Conservation (phyloP, 139 green algal species). For the Desmodesmus armatus region DNA sequence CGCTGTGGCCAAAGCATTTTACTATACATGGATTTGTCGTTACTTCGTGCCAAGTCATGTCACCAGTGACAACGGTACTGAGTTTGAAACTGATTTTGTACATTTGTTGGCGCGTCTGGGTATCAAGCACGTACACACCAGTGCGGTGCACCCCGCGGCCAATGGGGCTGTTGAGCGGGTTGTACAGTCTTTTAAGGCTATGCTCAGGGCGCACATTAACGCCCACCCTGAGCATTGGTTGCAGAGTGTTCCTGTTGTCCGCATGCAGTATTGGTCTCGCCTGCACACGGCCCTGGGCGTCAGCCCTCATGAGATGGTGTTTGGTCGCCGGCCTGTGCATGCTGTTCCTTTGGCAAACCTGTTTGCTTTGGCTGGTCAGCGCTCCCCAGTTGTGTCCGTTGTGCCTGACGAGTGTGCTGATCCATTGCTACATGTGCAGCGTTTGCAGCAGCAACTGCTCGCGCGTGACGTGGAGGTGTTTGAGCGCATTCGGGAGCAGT, state of each 20-base stretch:
- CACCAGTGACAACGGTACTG: conserved; percentile 9
- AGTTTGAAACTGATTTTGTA: conserved; percentile 2
- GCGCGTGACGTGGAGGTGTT: no score
- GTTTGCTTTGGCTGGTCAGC: neutral
- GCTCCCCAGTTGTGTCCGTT: neutral
- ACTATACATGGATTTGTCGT: conserved; percentile 10
- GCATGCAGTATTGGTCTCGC: neutral
- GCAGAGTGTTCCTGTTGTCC: conserved; percentile 12
- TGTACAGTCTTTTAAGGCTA: neutral
- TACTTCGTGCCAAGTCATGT: conserved; percentile 22
- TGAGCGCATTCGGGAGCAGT: no score
- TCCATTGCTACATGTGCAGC: no score
- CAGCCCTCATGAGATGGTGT: conserved; percentile 4
- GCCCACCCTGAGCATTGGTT: neutral
- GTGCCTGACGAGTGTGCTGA: neutral
- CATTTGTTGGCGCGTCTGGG: neutral
- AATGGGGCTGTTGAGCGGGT: neutral
- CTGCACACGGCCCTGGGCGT: neutral
- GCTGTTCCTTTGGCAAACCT: neutral
- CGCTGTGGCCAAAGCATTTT: neutral
- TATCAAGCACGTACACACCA: neutral
- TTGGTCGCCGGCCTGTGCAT: neutral
- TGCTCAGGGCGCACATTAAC: neutral
- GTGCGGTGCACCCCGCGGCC: neutral
- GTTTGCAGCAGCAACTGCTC: no score